These are phyloP conservation scores for Chlorella sp. DNA, from an alignment of 139 green algal species.

Conservation along the genomic window DNA sequence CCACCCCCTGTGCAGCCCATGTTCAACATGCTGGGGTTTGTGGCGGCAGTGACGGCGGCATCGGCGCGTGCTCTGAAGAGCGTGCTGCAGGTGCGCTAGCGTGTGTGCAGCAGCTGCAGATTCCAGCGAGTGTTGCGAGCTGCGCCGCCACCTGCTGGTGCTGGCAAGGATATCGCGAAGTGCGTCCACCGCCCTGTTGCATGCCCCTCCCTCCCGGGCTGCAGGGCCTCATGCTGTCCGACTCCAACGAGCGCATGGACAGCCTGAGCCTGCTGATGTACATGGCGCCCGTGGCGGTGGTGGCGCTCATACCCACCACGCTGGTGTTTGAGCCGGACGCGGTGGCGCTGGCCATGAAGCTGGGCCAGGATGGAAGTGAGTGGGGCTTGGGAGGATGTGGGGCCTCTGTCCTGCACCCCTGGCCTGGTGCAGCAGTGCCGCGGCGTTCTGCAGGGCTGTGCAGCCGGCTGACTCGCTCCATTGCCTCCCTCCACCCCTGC, in stretches of 20 bases:
- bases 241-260: slow-evolving; percentile 86
- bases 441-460: too few relatives aligned
- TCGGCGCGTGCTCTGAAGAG: slow-evolving; percentile 79
- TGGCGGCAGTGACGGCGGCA: slow-evolving; percentile 78
- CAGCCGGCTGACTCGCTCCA: neutral
- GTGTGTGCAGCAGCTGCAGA: slow-evolving; percentile 72
- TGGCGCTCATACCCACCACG: slow-evolving; percentile 77
- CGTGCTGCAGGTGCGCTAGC: slow-evolving; percentile 49
- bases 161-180: too few relatives aligned
- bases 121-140: too few relatives aligned
- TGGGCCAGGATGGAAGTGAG: slow-evolving; percentile 31
- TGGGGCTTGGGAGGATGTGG: neutral
- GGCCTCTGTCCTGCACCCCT: too few relatives aligned
- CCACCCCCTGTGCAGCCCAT: slow-evolving; percentile 46
- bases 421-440: neutral
- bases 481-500: neutral
- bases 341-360: slow-evolving; percentile 12
- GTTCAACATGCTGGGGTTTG: slow-evolving; percentile 91
- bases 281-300: slow-evolving; percentile 83
- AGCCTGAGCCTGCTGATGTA: slow-evolving; percentile 92
- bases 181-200: too few relatives aligned
- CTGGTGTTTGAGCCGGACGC: slow-evolving; percentile 74
- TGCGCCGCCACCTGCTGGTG: too few relatives aligned
- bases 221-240: slow-evolving; percentile 75
- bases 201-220: slow-evolving; percentile 61